A percentile compares a stretch with the other conserved stretches of the same genome.
Conservation (phyloP, 768 basidiomycete genomes). For the Hemileccinum rubropunctum region DNA sequence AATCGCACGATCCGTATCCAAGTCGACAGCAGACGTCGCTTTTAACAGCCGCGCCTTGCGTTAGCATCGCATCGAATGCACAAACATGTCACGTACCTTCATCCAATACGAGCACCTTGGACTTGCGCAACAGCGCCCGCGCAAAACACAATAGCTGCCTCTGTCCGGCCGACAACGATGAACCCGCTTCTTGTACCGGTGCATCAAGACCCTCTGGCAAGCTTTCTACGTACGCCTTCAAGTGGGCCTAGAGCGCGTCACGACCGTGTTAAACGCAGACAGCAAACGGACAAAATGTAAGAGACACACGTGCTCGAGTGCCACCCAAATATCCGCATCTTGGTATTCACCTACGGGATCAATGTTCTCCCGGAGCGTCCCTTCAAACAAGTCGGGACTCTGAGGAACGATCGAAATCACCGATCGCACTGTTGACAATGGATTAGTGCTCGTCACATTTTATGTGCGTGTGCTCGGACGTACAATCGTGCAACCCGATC, state of each 20-base stretch:
- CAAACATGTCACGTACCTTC: constrained; percentile 53
- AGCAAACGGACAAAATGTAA: too few species aligned
- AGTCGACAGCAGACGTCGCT: constrained; percentile 88
- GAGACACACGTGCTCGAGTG: constrained; percentile 60
- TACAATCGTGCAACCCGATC: constrained; percentile 65
- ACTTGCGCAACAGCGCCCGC: constrained; percentile 76
- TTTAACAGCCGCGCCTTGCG: not conserved
- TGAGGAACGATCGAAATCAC: constrained; percentile 87
- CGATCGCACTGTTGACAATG: constrained; percentile 53
- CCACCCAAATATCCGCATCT: constrained; percentile 86
- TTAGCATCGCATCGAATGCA: not conserved
- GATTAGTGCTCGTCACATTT: not conserved
- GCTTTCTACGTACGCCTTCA: constrained; percentile 66
- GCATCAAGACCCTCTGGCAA: constrained; percentile 71
- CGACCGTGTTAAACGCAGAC: not conserved
- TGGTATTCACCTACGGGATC: constrained; percentile 75
- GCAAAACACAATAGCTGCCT: constrained; percentile 88
- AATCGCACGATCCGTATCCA: constrained; percentile 86
- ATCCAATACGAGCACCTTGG: constrained; percentile 89
- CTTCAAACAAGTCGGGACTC: constrained; percentile 67
- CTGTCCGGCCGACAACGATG: constrained; percentile 82
- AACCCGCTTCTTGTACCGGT: constrained; percentile 71
- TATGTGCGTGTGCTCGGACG: not conserved
- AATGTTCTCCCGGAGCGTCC: constrained; percentile 80
- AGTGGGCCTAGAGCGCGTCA: constrained; percentile 44